phyloP scores from a whole-genome alignment of 768 basidiomycete genomes.

The Russula ochroleuca region DNA sequence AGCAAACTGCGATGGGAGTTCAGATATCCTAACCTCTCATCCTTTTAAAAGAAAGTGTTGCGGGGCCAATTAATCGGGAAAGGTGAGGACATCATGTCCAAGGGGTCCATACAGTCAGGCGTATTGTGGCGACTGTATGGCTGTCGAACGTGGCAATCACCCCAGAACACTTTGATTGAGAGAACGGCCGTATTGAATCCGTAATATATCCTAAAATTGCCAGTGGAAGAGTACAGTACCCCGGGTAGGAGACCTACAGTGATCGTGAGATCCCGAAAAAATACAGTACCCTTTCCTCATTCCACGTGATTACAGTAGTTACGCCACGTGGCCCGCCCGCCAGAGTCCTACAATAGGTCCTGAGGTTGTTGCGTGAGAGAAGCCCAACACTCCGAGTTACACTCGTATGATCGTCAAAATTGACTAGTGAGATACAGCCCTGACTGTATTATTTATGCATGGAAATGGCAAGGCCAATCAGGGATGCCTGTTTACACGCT shows the following conservation, averaged over 20 bases:
- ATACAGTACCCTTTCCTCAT: too few relatives aligned
- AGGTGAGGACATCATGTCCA: too few relatives aligned
- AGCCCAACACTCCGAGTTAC: background rate
- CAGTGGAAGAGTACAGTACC: background rate
- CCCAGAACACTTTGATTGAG: background rate
- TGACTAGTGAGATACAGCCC: background rate
- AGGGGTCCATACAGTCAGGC: background rate
- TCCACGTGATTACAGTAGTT: too few relatives aligned
- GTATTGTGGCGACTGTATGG: background rate
- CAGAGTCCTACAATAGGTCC: background rate
- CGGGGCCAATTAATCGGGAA: background rate
- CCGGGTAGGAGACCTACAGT: background rate
- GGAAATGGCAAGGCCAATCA: background rate
- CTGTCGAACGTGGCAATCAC: background rate
- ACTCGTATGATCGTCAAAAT: background rate
- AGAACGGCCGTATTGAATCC: background rate
- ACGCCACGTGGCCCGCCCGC: background rate
- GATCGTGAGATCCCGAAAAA: too few relatives aligned
- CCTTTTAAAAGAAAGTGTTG: constrained; percentile 2
- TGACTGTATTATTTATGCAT: background rate
- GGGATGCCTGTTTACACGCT: background rate
- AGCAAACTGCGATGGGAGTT: background rate
- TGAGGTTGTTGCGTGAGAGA: background rate
- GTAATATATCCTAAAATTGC: background rate
- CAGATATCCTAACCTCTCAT: background rate